Percentiles rank a stretch among this genome's conserved stretches.
These are phyloP conservation scores for Alternaria tenuissima DNA, from an alignment of 2,329 filamentous ascomycete species.

Conservation along the genomic window DNA sequence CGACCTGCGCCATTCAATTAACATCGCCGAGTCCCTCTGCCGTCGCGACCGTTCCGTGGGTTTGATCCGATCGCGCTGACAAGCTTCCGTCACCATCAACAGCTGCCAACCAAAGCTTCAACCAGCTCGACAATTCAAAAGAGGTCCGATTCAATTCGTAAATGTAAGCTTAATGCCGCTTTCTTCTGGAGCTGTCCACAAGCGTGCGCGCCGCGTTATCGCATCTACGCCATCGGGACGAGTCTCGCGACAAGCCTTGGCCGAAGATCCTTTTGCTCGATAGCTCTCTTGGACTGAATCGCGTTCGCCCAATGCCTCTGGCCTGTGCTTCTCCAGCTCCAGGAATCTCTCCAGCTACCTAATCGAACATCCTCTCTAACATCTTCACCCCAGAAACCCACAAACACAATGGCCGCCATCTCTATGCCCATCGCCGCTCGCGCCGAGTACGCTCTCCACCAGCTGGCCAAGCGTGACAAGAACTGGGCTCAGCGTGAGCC, in stretches of 20 bases:
- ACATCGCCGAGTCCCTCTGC: constrained; percentile 32
- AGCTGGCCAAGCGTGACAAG: constrained; percentile 59
- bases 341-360: constrained; percentile 13
- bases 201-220: constrained; percentile 11
- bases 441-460: constrained; percentile 48
- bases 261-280: constrained; percentile 4
- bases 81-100: constrained; percentile 33
- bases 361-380: constrained; percentile 20
- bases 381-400: constrained; percentile 29
- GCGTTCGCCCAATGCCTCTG: constrained; percentile 16
- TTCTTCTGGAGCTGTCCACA: constrained; percentile 28
- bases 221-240: constrained; percentile 17
- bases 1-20: constrained; percentile 30
- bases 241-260: constrained; percentile 28
- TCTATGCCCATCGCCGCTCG: constrained; percentile 48
- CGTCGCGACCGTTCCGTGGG: constrained; percentile 35
- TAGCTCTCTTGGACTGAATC: neutral
- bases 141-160: constrained; percentile 33
- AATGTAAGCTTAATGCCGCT: constrained; percentile 43
- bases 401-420: constrained; percentile 49
- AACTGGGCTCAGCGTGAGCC: constrained; percentile 67
- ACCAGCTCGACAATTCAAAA: constrained; percentile 22
- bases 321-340: constrained; percentile 10
- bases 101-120: constrained; percentile 29
- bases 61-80: constrained; percentile 41